Evolutionary conservation across 2,329 filamentous ascomycete species (phyloP), one percentile per base, ranked within the genome.

Genomic region (Colletotrichum chlorophyti): DNA sequence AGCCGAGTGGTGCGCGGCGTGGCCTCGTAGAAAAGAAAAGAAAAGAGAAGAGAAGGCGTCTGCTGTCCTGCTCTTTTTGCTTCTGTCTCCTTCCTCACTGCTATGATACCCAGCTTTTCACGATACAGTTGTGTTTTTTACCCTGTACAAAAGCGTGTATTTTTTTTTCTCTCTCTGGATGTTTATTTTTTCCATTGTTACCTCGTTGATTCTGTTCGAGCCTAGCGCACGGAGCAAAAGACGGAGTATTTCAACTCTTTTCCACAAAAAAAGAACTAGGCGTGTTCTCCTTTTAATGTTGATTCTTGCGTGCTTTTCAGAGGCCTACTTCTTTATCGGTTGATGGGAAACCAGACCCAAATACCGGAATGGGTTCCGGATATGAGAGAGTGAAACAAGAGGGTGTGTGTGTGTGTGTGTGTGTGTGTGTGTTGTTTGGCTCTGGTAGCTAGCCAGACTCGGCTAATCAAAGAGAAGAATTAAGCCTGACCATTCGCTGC

Each of bases 1-100:
- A 88, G 87, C 5, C 80, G 80, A 49, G 78, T 90, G 45, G 72
- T 79, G 29, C 76, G 79, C 34, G 79, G 76, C 47, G 68, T 74
- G 43, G 59, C 60, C 23, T 50, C 60, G 9, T 57, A 51, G 21
- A 12, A 14, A 21, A 17, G 34, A 26, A 53, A 32, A n/a, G n/a
- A n/a, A n/a, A n/a, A n/a, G n/a, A n/a, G n/a, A n/a, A n/a, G n/a
- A n/a, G n/a, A n/a, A n/a, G n/a, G n/a, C n/a, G n/a, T n/a, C n/a
- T n/a, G n/a, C n/a, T n/a, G n/a, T n/a, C n/a, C n/a, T n/a, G n/a
- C n/a, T n/a, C n/a, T n/a, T n/a, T 34, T 57, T 42, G 24, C 38
- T 19, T 8, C 29, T 38, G 15, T 48, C 11, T 46, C 14, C 38
- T 46, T 21, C 42, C 46, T 47, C 42, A 48, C 54, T 59, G 59